Percentiles rank a stretch among this genome's conserved stretches.
These are phyloP conservation scores for Lepiota venenata DNA, from an alignment of 768 basidiomycete species.

Conservation along the genomic window DNA sequence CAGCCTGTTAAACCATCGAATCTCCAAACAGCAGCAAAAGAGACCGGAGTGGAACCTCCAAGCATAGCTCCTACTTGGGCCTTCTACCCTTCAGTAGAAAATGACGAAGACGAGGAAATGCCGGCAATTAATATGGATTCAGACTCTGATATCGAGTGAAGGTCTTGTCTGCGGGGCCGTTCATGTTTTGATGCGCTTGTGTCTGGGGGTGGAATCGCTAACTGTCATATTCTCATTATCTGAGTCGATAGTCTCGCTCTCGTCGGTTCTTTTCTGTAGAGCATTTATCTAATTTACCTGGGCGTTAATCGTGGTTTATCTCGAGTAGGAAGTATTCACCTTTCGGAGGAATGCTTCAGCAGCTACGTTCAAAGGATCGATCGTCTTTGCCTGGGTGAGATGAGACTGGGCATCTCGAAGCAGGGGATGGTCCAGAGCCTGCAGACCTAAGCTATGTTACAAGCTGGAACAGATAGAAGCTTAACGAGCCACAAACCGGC, in stretches of 20 bases:
- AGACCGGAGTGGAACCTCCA: not conserved
- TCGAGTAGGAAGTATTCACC: conserved; percentile 26
- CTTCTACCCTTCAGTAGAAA: conserved; percentile 9
- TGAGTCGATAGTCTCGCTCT: conserved; percentile 9
- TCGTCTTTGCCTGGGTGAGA: conserved; percentile 55
- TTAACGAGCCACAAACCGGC: conserved; percentile 15
- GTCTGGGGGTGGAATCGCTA: conserved; percentile 27
- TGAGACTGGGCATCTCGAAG: conserved; percentile 59
- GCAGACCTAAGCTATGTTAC: conserved; percentile 14
- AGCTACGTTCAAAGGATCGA: conserved; percentile 58
- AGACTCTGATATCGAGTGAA: conserved; percentile 62
- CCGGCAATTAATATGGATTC: conserved; percentile 77
- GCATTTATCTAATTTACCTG: conserved; percentile 2
- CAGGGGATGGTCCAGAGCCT: conserved; percentile 24
- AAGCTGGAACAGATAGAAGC: conserved; percentile 1
- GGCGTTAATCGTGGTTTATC: not conserved
- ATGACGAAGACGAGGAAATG: conserved; percentile 73
- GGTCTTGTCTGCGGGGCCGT: not conserved
- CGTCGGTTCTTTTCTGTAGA: conserved; percentile 16
- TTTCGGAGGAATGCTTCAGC: conserved; percentile 51
- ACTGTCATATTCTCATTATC: conserved; percentile 20
- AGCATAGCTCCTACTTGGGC: not conserved
- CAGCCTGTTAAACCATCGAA: not conserved
- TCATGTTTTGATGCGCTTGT: conserved; percentile 24
- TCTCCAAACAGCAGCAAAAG: not conserved